These are phyloP conservation scores for Enteropsectra breve DNA, from an alignment of 371 early-diverging fungal species.

Conservation along the genomic window DNA sequence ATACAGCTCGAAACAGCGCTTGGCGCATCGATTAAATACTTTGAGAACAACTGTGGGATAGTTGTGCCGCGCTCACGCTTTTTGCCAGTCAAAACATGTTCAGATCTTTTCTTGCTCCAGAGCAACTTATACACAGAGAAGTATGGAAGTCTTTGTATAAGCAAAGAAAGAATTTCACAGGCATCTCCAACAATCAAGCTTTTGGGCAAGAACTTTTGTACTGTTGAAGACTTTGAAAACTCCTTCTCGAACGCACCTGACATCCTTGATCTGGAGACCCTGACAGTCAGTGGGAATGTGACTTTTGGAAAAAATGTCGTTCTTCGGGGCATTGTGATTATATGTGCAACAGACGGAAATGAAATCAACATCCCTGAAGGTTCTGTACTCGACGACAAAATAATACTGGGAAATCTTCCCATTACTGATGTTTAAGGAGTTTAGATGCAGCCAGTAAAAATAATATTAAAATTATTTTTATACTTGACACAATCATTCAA, in stretches of 20 bases:
- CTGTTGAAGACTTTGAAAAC: conserved; percentile 66
- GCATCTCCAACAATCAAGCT: conserved; percentile 86
- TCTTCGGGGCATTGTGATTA: conserved; percentile 89
- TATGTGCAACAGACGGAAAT: conserved; percentile 85
- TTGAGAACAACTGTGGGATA: conserved; percentile 82
- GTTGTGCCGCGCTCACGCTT: conserved; percentile 93
- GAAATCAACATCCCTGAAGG: conserved; percentile 94
- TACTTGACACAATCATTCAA: no score
- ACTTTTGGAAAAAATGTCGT: conserved; percentile 82
- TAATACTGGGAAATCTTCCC: conserved; percentile 85
- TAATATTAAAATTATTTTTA: no score
- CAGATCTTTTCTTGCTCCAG: conserved; percentile 89
- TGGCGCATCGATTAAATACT: conserved; percentile 96
- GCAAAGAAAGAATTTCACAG: conserved; percentile 74
- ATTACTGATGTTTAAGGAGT: conserved; percentile 63
- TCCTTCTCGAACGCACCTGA: conserved; percentile 82
- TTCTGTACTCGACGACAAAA: conserved; percentile 88
- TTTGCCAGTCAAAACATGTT: conserved; percentile 93
- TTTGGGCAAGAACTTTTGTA: conserved; percentile 85
- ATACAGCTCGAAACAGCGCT: conserved; percentile 98
- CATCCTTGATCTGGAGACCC: conserved; percentile 87
- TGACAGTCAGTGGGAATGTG: conserved; percentile 94
- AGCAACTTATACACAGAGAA: conserved; percentile 79
- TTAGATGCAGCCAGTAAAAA: no score
- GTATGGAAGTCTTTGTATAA: conserved; percentile 79